Evolutionary conservation across 106 monocot species (phyloP), one percentile per base, ranked within the genome.

Genomic region (Dioscorea zingiberensis): DNA sequence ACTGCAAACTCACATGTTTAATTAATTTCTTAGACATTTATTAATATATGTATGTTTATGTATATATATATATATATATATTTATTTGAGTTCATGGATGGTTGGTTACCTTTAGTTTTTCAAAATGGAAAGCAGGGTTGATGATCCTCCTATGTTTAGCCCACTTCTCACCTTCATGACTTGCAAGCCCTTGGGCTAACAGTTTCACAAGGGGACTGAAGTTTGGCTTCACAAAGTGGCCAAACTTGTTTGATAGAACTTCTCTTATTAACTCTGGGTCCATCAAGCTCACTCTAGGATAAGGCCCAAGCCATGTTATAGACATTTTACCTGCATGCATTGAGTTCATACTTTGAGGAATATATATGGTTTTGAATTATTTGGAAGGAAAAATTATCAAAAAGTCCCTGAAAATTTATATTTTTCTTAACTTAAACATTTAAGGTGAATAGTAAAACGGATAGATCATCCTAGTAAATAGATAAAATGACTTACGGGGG

Each of bases 121-220:
- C 88, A 4, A 81, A 25, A 62, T 88, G 93, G 65, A 93, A 93
- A 57, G 88, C 88, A 21, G 93, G 93, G 69, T 86, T 93, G 7
- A 93, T 55, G 29, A 93, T 89, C 27, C 71, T 85, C 55, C 88
- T 57, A 48, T 85, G 88, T 22, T 63, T 83, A 12, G 71, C 88
- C 93, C 93, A 93, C 73, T 93, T 85, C 14, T 85, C 80, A 29
- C 93, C 93, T 29, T 83, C 72, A 74, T 76, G 68, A n/a, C 13
- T 64, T 27, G 25, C 57, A 14, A 93, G 66, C 16, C 93, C 93
- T 27, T 57, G 23, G n/a, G n/a, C 13, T 6, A 85, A 47, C 0
- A 68, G 58, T 46, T 23, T 72, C 4, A 3, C 66, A 13, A 78
- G 13, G 1, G 77, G 71, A 3, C 27, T 60, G 15, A 60, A 15